These are phyloP conservation scores for Diutina neorugosa DNA, from an alignment of 1,139 yeast species.

Conservation along the genomic window DNA sequence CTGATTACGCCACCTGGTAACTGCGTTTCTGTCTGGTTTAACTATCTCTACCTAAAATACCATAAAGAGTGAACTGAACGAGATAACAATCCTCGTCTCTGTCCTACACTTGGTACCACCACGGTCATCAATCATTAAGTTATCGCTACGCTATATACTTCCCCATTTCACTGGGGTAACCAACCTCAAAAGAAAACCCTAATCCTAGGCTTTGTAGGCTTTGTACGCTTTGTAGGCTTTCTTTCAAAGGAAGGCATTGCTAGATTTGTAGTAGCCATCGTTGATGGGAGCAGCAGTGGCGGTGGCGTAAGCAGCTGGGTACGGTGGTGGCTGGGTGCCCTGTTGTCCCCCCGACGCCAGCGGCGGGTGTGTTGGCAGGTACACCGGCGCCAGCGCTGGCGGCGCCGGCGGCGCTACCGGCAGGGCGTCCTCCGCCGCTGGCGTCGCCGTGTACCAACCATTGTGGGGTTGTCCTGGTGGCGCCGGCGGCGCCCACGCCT, in stretches of 20 bases:
- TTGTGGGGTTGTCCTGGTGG: background rate
- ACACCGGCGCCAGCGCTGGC: background rate
- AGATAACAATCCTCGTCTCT: no score
- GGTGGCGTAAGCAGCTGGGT: background rate
- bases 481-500: background rate
- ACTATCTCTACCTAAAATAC: no score
- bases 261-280: slow-evolving; percentile 1
- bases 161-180: no score
- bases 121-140: no score
- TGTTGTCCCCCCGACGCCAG: background rate
- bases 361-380: background rate
- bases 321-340: background rate
- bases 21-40: no score
- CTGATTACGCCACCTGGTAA: no score
- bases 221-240: background rate
- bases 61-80: no score
- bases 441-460: background rate
- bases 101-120: no score
- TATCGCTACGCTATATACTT: no score
- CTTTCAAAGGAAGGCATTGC: background rate
- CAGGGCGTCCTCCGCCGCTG: background rate
- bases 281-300: background rate
- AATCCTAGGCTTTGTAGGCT: no score
- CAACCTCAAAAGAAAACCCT: no score
- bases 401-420: background rate